A percentile compares a stretch with the other conserved stretches of the same genome.
Conservation (phyloP, 306 rosid species). For the Fagus crenata region DNA sequence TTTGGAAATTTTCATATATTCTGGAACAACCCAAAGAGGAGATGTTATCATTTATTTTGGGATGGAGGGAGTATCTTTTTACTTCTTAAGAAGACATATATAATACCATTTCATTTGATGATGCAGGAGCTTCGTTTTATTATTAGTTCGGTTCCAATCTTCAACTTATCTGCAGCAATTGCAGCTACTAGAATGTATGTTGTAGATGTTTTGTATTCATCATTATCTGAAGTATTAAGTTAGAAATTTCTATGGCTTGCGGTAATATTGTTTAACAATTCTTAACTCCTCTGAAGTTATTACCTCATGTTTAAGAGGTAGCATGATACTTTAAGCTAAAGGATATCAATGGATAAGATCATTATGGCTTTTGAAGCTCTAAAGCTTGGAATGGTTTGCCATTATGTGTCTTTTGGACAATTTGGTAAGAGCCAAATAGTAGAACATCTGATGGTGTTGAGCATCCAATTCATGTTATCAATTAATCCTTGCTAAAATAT, state of each 20-base stretch:
- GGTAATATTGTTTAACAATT: neutral
- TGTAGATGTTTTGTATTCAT: slow-evolving; percentile 7
- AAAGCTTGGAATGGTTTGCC: no score
- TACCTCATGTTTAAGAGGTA: no score
- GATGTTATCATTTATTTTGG: no score
- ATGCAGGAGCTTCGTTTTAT: slow-evolving; percentile 97
- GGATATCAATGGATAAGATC: neutral
- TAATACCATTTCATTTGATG: slow-evolving; percentile 29
- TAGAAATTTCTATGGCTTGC: neutral
- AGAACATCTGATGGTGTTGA: no score
- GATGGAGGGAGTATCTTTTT: neutral
- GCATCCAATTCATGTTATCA: no score
- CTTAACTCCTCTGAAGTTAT: neutral
- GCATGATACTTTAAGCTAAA: neutral
- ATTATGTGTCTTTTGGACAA: no score
- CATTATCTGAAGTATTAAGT: neutral
- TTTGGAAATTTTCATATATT: no score
- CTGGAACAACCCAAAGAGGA: no score
- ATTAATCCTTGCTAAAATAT: no score
- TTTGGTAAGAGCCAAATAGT: no score
- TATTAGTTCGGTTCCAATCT: slow-evolving; percentile 76
- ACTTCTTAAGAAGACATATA: neutral
- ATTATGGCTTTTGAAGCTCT: neutral
- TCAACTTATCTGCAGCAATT: slow-evolving; percentile 88
- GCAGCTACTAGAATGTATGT: slow-evolving; percentile 83